phyloP scores from a whole-genome alignment of 805 yeast genomes.

The Sugiyamaella marilandica region DNA sequence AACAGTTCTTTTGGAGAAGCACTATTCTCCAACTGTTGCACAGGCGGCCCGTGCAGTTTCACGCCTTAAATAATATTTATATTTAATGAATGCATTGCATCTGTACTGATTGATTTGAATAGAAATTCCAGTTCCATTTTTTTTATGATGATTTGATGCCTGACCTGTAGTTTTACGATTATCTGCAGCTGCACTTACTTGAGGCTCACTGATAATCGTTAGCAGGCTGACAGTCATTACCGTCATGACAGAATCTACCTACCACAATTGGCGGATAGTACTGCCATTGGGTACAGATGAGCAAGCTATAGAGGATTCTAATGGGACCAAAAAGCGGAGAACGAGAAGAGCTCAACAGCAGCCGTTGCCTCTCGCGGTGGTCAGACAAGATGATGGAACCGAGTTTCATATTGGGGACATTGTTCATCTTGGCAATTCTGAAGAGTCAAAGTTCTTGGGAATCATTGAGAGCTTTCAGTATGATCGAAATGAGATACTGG shows the following conservation, averaged over 20 bases:
- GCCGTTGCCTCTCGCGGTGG: conserved; percentile 14
- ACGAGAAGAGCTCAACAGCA: background rate
- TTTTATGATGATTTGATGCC: background rate
- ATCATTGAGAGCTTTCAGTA: conserved; percentile 15
- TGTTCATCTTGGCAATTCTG: conserved; percentile 9
- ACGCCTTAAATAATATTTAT: background rate
- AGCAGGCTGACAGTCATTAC: too few species aligned
- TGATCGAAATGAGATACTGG: conserved; percentile 12
- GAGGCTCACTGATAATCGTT: too few species aligned
- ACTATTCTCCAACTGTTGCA: conserved; percentile 77
- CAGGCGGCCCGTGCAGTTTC: conserved; percentile 44
- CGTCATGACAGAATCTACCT: too few species aligned
- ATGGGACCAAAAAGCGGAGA: background rate
- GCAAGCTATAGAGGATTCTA: too few species aligned
- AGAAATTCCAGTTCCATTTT: background rate
- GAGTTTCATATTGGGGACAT: conserved; percentile 18
- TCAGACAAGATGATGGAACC: conserved; percentile 9
- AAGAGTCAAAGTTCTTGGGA: conserved; percentile 13
- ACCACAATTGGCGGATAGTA: too few species aligned
- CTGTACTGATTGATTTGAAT: too few species aligned
- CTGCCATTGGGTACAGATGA: too few species aligned
- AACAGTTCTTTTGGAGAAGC: conserved; percentile 67
- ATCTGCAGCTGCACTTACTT: background rate
- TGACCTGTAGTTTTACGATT: background rate
- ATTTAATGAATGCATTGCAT: too few species aligned